Base-by-base conservation (phyloP, 441 rosid species). In the Syzygium syzygioides region DNA sequence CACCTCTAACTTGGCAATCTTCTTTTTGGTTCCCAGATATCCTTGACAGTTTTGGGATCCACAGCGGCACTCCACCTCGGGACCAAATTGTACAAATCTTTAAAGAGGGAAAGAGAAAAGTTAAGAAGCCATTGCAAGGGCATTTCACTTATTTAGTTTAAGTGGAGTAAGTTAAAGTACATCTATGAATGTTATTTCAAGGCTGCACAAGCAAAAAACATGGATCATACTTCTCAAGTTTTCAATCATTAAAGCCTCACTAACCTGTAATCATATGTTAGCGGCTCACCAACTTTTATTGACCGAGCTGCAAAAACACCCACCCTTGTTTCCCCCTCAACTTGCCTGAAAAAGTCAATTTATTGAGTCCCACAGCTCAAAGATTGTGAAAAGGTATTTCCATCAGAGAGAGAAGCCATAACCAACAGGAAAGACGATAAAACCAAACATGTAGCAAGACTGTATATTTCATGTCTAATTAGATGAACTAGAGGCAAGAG, bases 261-360 rank as follows among this genome's bases (percentile, higher is more conserved):
- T 68, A 89, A 98, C 99, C 98, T 95, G 96, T 98, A 98, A 88
- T 98, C 98, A 85, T 98, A 98, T 86, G 99, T 97, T 91, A 98
- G 91, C 50, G 98, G 94, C 90, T 97, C 98, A 86, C 99, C 99
- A 88, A 91, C 94, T 94, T 91, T 92, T 60, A 98, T 95, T 56
- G 95, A 91, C 48, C 94, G 98, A 90, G 98, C 95, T 76, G 98
- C 99, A 94, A 98, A 98, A 53, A 98, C 96, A 68, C 99, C 99
- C 53, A 98, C 94, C 64, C 99, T 95, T 37, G 93, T 95, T 94
- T 98, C 98, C 80, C 99, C 99, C 87, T 97, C 99, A 62, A 94
- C 99, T 91, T 96, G 98, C 99, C 99, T 97, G 87, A 30, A 86
- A 50, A 57, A 87, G 53, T n/a, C 84, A 88, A 79, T 60, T 34